Conservation (phyloP, 495 filamentous ascomycete species). For the Daldinia grandis region DNA sequence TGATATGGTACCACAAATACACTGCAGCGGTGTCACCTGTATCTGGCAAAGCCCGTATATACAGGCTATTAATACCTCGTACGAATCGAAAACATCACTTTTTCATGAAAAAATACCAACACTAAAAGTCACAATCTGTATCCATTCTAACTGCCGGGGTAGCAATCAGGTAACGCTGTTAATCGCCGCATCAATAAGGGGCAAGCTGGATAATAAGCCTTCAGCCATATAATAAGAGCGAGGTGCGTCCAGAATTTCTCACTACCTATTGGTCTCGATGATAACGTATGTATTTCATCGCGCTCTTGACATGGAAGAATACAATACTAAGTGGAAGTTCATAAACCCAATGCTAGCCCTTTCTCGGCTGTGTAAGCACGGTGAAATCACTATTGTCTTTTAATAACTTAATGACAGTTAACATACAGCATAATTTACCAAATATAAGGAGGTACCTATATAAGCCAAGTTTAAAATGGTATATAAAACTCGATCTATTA, state of each 20-base stretch:
- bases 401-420: neutral
- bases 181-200: slow-evolving; percentile 3
- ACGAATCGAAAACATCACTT: neutral
- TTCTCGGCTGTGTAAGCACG: neutral
- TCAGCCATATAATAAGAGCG: neutral
- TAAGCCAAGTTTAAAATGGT: neutral
- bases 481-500: neutral
- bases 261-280: neutral
- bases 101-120: too few relatives aligned
- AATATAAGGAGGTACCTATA: neutral
- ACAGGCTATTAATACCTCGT: too few relatives aligned
- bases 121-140: neutral
- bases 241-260: neutral
- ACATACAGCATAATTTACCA: neutral
- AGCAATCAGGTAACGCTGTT: neutral
- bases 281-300: neutral
- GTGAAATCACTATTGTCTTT: neutral
- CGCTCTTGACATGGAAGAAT: neutral
- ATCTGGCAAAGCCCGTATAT: too few relatives aligned
- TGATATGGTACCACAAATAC: too few relatives aligned
- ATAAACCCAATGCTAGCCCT: neutral
- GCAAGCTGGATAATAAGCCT: slow-evolving; percentile 7
- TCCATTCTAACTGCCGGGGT: slow-evolving; percentile 3
- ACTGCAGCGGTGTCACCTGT: too few relatives aligned
- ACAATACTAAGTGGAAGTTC: neutral